Evolutionary conservation across 148 eudicot species (phyloP), one percentile per base, ranked within the genome.

Genomic region (Spergularia bocconei): DNA sequence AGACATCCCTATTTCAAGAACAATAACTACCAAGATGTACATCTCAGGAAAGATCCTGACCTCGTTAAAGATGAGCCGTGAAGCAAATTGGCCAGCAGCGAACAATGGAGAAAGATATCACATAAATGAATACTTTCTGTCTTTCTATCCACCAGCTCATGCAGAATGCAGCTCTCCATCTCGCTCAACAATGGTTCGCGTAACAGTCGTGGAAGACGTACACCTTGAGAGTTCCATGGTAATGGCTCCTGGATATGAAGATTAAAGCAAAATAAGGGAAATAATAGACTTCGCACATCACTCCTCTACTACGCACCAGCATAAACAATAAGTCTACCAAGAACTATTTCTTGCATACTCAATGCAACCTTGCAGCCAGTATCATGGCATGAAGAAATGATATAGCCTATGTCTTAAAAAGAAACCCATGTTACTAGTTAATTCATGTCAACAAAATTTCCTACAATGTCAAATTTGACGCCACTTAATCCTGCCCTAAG

Each of bases 191-290:
- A 81, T 23, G 88, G 85, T 68, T 84, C 96, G 75, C 76, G 82
- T 72, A 95, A 71, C 72, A 85, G 89, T 75, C 79, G 83, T 14
- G 97, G 96, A 79, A 95, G 92, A 57, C 90, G 92, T 75, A 89
- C 82, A 51, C 79, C 81, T 57, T 77, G 89, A 78, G 73, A 72
- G 39, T 74, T 78, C 52, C 74, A 69, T 33, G 83, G 52, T 64
- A 73, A 67, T 52, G 64, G 53, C 52, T 69, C 88, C 92, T 91
- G 63, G 51, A 81, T 73, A 38, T 10, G 9, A 56, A 74, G 66
- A 48, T 57, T 4, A 61, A 29, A 66, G 36, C 36, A 57, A 14
- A 41, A 75, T 13, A 76, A 41, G 51, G 67, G 73, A 21, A 75
- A 41, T 2, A 50, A 19, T 10, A 52, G 52, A 52, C 47, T 20